Percentiles rank a stretch among this genome's conserved stretches.
These are phyloP conservation scores for Xylaria sp. DNA, from an alignment of 2,329 filamentous ascomycete genomes.

Conservation along the genomic window DNA sequence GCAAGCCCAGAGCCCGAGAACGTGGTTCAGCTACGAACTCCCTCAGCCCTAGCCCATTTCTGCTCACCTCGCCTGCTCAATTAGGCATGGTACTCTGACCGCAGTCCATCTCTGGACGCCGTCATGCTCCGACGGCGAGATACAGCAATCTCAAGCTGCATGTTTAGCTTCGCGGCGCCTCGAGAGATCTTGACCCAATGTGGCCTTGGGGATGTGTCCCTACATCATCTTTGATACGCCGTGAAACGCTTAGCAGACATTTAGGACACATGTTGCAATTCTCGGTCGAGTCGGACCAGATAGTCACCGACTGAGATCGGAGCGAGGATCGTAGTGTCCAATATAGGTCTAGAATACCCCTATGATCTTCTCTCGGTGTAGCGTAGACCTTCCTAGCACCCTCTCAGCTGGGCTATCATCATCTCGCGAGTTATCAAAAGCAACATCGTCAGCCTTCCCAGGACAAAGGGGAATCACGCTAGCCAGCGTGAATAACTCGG, in stretches of 20 bases:
- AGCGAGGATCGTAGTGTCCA: constrained; percentile 11
- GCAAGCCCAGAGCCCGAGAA: constrained; percentile 32
- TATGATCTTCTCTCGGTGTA: not conserved
- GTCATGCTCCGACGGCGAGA: constrained; percentile 18
- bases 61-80: constrained; percentile 28
- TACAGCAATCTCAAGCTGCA: constrained; percentile 29
- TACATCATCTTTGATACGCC: not conserved
- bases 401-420: constrained; percentile 4
- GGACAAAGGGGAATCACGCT: not conserved
- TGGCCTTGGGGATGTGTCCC: not conserved
- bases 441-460: not conserved
- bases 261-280: not conserved
- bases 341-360: constrained; percentile 4
- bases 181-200: constrained; percentile 11
- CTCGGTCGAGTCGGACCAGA: constrained; percentile 13
- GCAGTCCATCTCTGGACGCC: not conserved
- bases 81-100: constrained; percentile 19
- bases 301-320: constrained; percentile 6
- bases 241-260: not conserved
- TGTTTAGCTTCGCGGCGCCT: constrained; percentile 10
- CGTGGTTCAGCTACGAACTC: constrained; percentile 35
- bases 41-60: constrained; percentile 23
- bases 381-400: constrained; percentile 5
- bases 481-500: not conserved
- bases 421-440: not conserved